These are phyloP conservation scores for Stygiomarasmius scandens DNA, from an alignment of 1,284 basidiomycete genomes.

Conservation along the genomic window DNA sequence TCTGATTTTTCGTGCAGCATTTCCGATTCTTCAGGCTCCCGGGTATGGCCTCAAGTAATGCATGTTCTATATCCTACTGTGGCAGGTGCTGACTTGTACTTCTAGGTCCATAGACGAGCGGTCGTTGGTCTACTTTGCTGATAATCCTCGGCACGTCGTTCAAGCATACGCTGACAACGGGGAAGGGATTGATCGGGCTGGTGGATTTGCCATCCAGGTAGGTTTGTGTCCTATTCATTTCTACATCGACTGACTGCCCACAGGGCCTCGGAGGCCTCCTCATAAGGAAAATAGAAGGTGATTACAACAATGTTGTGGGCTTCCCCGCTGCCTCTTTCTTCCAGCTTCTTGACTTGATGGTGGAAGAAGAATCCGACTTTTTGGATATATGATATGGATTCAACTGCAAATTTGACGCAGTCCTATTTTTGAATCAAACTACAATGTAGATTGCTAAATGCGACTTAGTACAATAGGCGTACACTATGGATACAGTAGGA, in stretches of 20 bases:
- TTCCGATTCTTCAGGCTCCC: slow-evolving; percentile 81
- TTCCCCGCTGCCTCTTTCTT: slow-evolving; percentile 85
- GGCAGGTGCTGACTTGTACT: not conserved
- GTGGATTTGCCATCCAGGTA: slow-evolving; percentile 95
- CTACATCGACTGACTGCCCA: not conserved
- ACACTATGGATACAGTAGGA: not conserved
- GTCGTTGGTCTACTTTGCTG: slow-evolving; percentile 79
- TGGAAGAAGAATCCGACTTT: slow-evolving; percentile 77
- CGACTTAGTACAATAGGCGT: not conserved
- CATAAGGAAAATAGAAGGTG: slow-evolving; percentile 85
- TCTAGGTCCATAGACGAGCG: slow-evolving; percentile 83
- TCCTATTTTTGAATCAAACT: no score
- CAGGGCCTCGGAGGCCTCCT: slow-evolving; percentile 84
- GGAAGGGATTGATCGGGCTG: slow-evolving; percentile 90
- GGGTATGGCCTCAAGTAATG: slow-evolving; percentile 22
- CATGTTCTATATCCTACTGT: not conserved
- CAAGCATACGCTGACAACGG: slow-evolving; percentile 87
- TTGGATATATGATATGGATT: slow-evolving; percentile 28
- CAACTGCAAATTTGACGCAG: no score
- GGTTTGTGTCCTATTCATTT: slow-evolving; percentile 15
- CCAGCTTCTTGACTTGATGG: slow-evolving; percentile 63
- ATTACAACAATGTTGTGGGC: slow-evolving; percentile 92
- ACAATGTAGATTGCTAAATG: not conserved
- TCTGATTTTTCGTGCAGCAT: slow-evolving; percentile 50
- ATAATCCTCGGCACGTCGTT: slow-evolving; percentile 68